Evolutionary conservation across 495 filamentous ascomycete genomes (phyloP).

Genomic region (Stereocaulon alpinum): DNA sequence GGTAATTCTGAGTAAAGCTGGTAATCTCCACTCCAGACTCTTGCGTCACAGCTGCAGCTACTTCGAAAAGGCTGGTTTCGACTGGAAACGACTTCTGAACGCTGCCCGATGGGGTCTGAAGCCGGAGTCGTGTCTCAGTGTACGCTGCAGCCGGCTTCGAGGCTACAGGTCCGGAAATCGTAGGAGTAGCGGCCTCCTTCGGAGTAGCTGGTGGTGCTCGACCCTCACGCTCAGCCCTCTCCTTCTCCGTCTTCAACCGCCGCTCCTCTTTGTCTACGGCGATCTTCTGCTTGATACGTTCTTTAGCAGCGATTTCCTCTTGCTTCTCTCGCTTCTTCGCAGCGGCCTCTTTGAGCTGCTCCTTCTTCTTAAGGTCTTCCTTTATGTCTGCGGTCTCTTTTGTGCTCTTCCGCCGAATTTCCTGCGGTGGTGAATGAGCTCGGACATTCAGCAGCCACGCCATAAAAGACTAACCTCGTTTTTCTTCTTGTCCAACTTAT

Average conservation of each 20-base stretch:
- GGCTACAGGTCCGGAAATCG: constrained; percentile 34
- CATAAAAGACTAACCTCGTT: constrained; percentile 57
- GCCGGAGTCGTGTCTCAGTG: constrained; percentile 68
- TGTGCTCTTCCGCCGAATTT: constrained; percentile 78
- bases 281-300: constrained; percentile 81
- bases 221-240: constrained; percentile 76
- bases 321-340: constrained; percentile 77
- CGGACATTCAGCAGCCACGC: not conserved
- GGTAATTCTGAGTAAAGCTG: constrained; percentile 78
- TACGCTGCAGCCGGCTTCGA: constrained; percentile 54
- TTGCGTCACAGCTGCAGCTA: constrained; percentile 59
- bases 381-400: constrained; percentile 69
- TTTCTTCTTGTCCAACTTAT: constrained; percentile 74
- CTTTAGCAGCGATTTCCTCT: constrained; percentile 78
- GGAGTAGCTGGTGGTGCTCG: constrained; percentile 42
- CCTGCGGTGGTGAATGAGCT: constrained; percentile 32
- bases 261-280: constrained; percentile 83
- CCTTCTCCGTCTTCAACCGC: constrained; percentile 67
- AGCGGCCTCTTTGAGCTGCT: constrained; percentile 80
- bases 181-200: constrained; percentile 29
- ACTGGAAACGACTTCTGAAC: constrained; percentile 74
- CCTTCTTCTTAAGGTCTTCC: constrained; percentile 74
- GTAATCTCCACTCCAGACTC: constrained; percentile 54
- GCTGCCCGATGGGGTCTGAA: constrained; percentile 65
- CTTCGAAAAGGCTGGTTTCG: constrained; percentile 87